Evolutionary conservation across 345 rosid genomes (phyloP), one percentile per base, ranked within the genome.

Genomic region (Psidium guajava): DNA sequence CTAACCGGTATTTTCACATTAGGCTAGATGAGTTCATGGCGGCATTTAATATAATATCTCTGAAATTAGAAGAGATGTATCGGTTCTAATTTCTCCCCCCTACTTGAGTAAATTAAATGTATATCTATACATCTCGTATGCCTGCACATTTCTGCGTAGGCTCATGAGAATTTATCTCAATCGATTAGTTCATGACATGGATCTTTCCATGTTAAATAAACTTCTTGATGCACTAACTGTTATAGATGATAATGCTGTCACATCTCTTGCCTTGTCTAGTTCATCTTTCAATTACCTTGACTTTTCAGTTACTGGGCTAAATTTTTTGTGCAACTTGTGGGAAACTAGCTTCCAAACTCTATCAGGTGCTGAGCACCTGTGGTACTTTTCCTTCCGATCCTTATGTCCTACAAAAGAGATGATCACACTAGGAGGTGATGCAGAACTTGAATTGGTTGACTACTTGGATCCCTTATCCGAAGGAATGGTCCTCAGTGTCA

Each of bases 21-120:
- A 96, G 99, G 94, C 91, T 97, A 91, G 99, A 96, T 87, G 99
- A 95, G 89, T 96, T 97, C 92, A 96, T 97, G 99, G 97, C 95
- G 49, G 98, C 98, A 85, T 96, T 97, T 82, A 97, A 96, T 90
- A 87, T 95, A 75, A 96, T 96, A 89, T 97, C 99, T 42, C 85
- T 97, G 90, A 96, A 97, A 92, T 88, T 97, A 77, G 96, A 96
- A 90, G 99, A 97, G 91, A 96, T 96, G 99, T 96, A 97, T 92
- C 99, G 99, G 99, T 96, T 84, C 73, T 91, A 84, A 80, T 25
- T 74, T 42, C 61, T 22, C 21, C n/a, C 74, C 51, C 69, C 53
- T 32, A 16, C 18, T 69, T 9, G 6, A 69, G 77, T 69, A 69
- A 69, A 16, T 69, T 69, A 69, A 69, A 16, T 69, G 44, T 69